Percentiles rank a stretch among this genome's conserved stretches.
Conservation (phyloP, 257 asterid genomes). For the Ballota nigra region DNA sequence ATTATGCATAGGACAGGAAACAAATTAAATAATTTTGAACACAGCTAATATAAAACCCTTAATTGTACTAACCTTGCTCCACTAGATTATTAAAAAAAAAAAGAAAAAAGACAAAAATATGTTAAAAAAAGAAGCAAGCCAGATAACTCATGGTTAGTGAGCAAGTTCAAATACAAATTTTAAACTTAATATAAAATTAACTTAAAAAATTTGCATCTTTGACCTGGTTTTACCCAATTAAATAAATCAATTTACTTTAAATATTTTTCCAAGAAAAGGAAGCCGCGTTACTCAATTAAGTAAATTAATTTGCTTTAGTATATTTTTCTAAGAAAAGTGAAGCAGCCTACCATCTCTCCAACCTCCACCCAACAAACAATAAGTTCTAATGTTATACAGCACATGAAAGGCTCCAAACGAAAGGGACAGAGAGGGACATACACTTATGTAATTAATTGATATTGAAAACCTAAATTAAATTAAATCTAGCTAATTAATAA, state of each 20-base stretch:
- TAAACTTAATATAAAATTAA: background rate
- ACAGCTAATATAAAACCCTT: too few species aligned
- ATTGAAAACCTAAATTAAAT: background rate
- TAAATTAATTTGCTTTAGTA: background rate
- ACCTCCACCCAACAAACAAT: slow-evolving; percentile 20
- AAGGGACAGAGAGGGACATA: slow-evolving; percentile 33
- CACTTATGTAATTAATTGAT: slow-evolving; percentile 4
- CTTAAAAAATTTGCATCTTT: background rate
- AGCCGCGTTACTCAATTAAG: too few species aligned
- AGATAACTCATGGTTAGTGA: background rate
- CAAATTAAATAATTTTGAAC: background rate
- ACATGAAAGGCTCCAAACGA: slow-evolving; percentile 23
- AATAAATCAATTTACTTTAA: too few species aligned
- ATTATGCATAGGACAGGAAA: background rate
- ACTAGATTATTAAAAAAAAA: background rate
- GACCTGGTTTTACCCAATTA: background rate
- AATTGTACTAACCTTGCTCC: background rate
- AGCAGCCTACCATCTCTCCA: slow-evolving; percentile 10
- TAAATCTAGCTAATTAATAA: background rate
- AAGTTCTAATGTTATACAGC: slow-evolving; percentile 7
- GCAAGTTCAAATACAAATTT: background rate
- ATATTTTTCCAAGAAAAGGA: too few species aligned
- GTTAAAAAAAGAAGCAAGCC: background rate
- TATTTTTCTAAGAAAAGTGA: background rate
- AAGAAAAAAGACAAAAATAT: background rate